These are phyloP conservation scores for Ustilago hordei DNA, from an alignment of 1,284 basidiomycete species.

Conservation along the genomic window DNA sequence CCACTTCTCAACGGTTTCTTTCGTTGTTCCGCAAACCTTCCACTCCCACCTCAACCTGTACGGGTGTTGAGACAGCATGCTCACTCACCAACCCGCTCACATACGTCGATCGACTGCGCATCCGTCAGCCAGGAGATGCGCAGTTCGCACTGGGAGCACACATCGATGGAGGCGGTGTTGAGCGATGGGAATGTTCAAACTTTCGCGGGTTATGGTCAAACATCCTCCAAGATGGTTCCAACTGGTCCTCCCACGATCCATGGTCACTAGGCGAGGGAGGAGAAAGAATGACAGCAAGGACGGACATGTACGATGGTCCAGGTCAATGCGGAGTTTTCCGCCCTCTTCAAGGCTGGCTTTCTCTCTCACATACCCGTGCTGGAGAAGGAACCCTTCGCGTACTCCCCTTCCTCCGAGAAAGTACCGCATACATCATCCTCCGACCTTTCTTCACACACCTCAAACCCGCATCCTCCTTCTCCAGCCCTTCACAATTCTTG, in stretches of 20 bases:
- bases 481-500: constrained; percentile 19
- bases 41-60: background rate
- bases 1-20: constrained; percentile 42
- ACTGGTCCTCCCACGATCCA: constrained; percentile 73
- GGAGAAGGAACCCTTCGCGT: constrained; percentile 81
- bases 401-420: constrained; percentile 80
- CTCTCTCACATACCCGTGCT: constrained; percentile 74
- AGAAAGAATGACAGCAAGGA: constrained; percentile 48
- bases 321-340: constrained; percentile 79
- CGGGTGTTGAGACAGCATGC: constrained; percentile 69
- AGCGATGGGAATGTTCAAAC: constrained; percentile 81
- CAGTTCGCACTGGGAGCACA: constrained; percentile 81
- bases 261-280: constrained; percentile 48
- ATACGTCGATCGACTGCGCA: constrained; percentile 82
- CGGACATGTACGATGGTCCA: constrained; percentile 64
- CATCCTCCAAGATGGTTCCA: constrained; percentile 74
- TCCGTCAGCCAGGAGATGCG: constrained; percentile 79
- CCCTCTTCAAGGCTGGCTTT: constrained; percentile 82
- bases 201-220: constrained; percentile 75
- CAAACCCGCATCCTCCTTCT: background rate
- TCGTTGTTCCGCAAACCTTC: constrained; percentile 52
- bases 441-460: constrained; percentile 79
- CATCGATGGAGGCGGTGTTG: constrained; percentile 80
- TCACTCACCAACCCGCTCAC: constrained; percentile 76
- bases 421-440: constrained; percentile 81